These are phyloP conservation scores for Davidsoniella virescens DNA, from an alignment of 2,329 filamentous ascomycete species.

Conservation along the genomic window DNA sequence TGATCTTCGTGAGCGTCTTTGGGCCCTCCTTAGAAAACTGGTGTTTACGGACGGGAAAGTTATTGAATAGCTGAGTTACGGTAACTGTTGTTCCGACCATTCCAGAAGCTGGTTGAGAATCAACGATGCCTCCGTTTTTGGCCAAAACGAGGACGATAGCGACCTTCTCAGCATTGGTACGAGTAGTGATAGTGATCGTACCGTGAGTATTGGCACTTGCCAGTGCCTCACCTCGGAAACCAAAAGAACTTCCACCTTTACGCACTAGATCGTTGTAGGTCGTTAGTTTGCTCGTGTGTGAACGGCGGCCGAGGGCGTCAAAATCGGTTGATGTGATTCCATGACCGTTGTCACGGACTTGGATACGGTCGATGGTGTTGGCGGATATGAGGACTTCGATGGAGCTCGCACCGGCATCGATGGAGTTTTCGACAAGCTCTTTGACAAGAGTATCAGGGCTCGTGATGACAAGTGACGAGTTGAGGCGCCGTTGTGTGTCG, in stretches of 20 bases:
- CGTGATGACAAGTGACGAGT: conserved; percentile 43
- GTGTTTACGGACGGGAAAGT: conserved; percentile 47
- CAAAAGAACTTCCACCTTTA: conserved; percentile 44
- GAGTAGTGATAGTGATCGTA: conserved; percentile 45
- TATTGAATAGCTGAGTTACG: conserved; percentile 40
- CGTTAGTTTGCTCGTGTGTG: conserved; percentile 58
- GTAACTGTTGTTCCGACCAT: conserved; percentile 54
- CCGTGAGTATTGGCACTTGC: conserved; percentile 47
- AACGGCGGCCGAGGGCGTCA: conserved; percentile 42
- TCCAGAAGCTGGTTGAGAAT: conserved; percentile 26
- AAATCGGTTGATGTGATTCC: conserved; percentile 51
- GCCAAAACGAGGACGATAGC: conserved; percentile 34
- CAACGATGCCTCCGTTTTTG: conserved; percentile 19
- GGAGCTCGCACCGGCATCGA: conserved; percentile 53
- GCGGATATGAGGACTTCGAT: conserved; percentile 47
- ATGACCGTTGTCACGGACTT: conserved; percentile 57
- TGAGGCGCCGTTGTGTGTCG: conserved; percentile 37
- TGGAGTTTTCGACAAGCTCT: conserved; percentile 61
- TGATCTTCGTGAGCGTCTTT: conserved; percentile 41
- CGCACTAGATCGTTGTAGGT: conserved; percentile 43
- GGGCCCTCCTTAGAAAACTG: conserved; percentile 37
- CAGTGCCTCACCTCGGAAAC: conserved; percentile 61
- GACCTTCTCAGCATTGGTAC: conserved; percentile 42
- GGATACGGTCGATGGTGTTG: conserved; percentile 52
- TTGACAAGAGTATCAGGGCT: conserved; percentile 50